Evolutionary conservation across 2,329 filamentous ascomycete species (phyloP).

Genomic region (Hortaea sp.): DNA sequence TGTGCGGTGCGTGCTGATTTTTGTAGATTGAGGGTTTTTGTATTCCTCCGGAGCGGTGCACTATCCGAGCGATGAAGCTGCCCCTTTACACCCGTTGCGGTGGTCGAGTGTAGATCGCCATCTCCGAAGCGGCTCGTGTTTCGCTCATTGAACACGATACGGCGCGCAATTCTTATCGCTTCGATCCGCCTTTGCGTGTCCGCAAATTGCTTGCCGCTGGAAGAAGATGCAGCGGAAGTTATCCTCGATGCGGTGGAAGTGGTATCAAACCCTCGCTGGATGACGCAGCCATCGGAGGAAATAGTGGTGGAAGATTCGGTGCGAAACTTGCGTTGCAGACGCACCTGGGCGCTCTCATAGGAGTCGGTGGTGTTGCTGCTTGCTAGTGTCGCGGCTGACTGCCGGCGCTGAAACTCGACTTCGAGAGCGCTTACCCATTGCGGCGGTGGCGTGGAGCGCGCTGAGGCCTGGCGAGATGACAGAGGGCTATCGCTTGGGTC

Average conservation of each 20-base stretch:
- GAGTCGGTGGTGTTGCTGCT: neutral
- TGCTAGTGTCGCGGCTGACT: too few relatives aligned
- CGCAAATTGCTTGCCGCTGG: neutral
- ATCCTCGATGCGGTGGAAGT: neutral
- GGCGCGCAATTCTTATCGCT: neutral
- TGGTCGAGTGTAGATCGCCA: neutral
- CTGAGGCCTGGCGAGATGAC: too few relatives aligned
- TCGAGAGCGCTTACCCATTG: too few relatives aligned
- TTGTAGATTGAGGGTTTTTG: too few relatives aligned
- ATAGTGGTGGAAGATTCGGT: slow-evolving; percentile 8
- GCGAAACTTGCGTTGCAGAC: neutral
- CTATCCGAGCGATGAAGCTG: too few relatives aligned
- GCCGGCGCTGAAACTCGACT: too few relatives aligned
- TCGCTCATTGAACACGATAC: neutral
- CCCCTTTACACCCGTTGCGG: too few relatives aligned
- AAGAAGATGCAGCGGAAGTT: neutral
- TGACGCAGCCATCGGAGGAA: slow-evolving; percentile 10
- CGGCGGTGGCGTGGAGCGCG: too few relatives aligned
- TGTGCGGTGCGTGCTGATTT: too few relatives aligned
- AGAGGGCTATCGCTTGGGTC: too few relatives aligned
- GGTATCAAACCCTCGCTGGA: slow-evolving; percentile 13
- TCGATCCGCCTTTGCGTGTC: neutral
- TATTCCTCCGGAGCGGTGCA: too few relatives aligned
- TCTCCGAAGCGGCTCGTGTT: neutral
- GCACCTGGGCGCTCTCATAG: neutral